Conservation (phyloP, 371 early-diverging fungal species). For the Rhizopus arrhizus region DNA sequence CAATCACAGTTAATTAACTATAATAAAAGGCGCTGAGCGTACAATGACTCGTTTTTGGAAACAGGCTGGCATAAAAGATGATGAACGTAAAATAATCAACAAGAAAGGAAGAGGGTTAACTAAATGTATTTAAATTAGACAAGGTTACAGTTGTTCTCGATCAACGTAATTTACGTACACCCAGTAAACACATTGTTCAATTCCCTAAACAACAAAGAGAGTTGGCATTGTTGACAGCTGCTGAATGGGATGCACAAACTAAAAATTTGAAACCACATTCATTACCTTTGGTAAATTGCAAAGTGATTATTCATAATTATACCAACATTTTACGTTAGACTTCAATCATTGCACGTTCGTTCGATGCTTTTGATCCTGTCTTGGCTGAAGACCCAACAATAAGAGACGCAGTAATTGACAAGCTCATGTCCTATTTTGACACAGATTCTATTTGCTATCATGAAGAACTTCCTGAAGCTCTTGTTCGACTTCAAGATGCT, state of each 20-base stretch:
- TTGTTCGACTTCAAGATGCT: constrained; percentile 77
- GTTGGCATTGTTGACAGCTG: constrained; percentile 84
- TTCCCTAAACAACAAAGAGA: constrained; percentile 60
- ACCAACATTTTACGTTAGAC: constrained; percentile 55
- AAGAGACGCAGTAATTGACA: constrained; percentile 71
- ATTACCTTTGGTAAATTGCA: constrained; percentile 74
- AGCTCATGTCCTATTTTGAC: constrained; percentile 78
- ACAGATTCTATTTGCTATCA: constrained; percentile 90
- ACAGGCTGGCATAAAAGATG: constrained; percentile 61
- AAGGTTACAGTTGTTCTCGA: constrained; percentile 74
- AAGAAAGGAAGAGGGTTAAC: background rate
- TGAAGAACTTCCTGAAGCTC: constrained; percentile 74
- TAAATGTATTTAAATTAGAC: constrained; percentile 34
- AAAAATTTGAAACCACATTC: constrained; percentile 79
- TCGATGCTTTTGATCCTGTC: constrained; percentile 69
- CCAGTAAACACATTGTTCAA: constrained; percentile 69
- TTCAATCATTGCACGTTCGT: constrained; percentile 81
- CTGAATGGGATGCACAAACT: constrained; percentile 92
- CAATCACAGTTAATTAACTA: background rate
- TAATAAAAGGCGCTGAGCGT: constrained; percentile 53
- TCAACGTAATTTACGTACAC: constrained; percentile 80
- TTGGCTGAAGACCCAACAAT: constrained; percentile 36
- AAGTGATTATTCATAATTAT: background rate
- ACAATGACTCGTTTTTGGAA: constrained; percentile 81
- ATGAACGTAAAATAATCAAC: constrained; percentile 44